A percentile compares a stretch with the other conserved stretches of the same genome.
Evolutionary conservation across 441 rosid species (phyloP).

Genomic region (Euphorbia schlechtendalii): DNA sequence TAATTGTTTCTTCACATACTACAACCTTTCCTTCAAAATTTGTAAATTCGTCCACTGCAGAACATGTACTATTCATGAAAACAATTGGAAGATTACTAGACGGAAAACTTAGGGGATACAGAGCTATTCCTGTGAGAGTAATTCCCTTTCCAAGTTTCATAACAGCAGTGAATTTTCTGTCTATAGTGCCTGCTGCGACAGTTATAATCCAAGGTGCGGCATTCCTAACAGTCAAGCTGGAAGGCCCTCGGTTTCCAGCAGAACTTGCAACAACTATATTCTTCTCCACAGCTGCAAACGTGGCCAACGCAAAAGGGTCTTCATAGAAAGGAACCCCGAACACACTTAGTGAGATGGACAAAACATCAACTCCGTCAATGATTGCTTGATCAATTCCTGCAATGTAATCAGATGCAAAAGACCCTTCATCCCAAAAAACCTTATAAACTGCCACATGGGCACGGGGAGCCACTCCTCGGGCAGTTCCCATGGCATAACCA

Average conservation of each 20-base stretch:
- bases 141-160: slow-evolving; percentile 31
- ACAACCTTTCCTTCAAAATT: slow-evolving; percentile 14
- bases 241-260: slow-evolving; percentile 58
- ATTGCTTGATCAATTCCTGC: slow-evolving; percentile 13
- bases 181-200: slow-evolving; percentile 26
- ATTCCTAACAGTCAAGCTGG: slow-evolving; percentile 23
- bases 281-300: slow-evolving; percentile 26
- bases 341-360: too few species aligned
- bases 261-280: slow-evolving; percentile 16
- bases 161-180: slow-evolving; percentile 24
- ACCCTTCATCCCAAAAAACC: slow-evolving; percentile 11
- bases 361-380: slow-evolving; percentile 19
- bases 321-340: slow-evolving; percentile 3
- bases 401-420: slow-evolving; percentile 17
- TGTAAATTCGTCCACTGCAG: slow-evolving; percentile 8
- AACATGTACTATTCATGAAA: slow-evolving; percentile 19
- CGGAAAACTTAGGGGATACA: slow-evolving; percentile 12
- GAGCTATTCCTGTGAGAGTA: slow-evolving; percentile 2
- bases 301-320: slow-evolving; percentile 25
- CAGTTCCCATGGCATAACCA: slow-evolving; percentile 22
- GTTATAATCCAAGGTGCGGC: slow-evolving; percentile 33
- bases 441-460: slow-evolving; percentile 22
- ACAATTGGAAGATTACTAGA: slow-evolving; percentile 8
- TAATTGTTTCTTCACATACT: slow-evolving; percentile 19
- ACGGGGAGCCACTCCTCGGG: slow-evolving; percentile 17